A percentile compares a stretch with the other conserved stretches of the same genome.
Evolutionary conservation across 2,329 filamentous ascomycete genomes (phyloP).

Genomic region (Metarhizium robertsii): DNA sequence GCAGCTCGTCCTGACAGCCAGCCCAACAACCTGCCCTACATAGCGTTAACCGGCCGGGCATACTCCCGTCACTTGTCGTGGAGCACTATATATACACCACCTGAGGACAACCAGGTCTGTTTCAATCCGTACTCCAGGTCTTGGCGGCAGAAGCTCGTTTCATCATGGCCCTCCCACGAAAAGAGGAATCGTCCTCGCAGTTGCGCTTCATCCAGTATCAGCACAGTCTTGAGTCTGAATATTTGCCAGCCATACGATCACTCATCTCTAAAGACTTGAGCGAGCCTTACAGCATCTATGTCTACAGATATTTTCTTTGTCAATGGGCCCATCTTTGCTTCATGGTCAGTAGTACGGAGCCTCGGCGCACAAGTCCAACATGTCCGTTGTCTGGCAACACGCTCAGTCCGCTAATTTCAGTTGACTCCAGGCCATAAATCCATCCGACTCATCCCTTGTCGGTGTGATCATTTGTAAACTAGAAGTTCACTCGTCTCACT

Average conservation of each 20-base stretch:
- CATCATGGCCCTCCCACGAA: slow-evolving; percentile 24
- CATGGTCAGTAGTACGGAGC: slow-evolving; percentile 49
- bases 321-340: slow-evolving; percentile 98
- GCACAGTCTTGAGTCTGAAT: slow-evolving; percentile 48
- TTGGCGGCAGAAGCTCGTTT: neutral
- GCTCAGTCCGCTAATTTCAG: neutral
- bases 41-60: neutral
- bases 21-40: neutral
- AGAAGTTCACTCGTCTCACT: slow-evolving; percentile 79
- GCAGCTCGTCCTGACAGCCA: neutral
- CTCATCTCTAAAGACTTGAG: slow-evolving; percentile 94
- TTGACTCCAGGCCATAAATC: slow-evolving; percentile 45
- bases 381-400: neutral
- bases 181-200: slow-evolving; percentile 31
- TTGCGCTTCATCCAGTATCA: slow-evolving; percentile 54
- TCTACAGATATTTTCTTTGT: slow-evolving; percentile 95
- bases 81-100: neutral
- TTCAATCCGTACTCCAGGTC: neutral
- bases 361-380: neutral
- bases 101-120: neutral
- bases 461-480: slow-evolving; percentile 94
- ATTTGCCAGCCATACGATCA: slow-evolving; percentile 79
- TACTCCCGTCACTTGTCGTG: neutral
- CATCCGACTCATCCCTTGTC: slow-evolving; percentile 55
- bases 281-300: slow-evolving; percentile 98